Percentiles rank a stretch among this genome's conserved stretches.
Conservation (phyloP, 2,329 filamentous ascomycete genomes). For the Penicillium italicum region DNA sequence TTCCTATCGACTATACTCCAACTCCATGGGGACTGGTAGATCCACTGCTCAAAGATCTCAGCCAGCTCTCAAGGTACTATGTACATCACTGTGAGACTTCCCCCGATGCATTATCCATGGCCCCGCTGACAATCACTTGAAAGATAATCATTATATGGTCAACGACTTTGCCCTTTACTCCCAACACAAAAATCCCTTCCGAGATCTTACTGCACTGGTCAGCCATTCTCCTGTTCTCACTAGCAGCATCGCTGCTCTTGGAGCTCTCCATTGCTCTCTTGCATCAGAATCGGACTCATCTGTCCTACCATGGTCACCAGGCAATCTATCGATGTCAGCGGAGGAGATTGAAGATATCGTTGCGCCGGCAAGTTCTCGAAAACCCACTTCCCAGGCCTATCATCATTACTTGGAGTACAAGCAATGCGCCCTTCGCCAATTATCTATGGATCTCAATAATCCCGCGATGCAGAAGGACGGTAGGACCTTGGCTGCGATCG, state of each 20-base stretch:
- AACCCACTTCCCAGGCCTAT: slow-evolving; percentile 36
- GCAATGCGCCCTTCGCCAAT: slow-evolving; percentile 45
- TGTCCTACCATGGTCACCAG: slow-evolving; percentile 34
- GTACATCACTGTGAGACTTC: slow-evolving; percentile 43
- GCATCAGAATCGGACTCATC: slow-evolving; percentile 34
- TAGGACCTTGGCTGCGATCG: slow-evolving; percentile 44
- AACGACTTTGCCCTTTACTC: slow-evolving; percentile 49
- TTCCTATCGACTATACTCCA: slow-evolving; percentile 22
- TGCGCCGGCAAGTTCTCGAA: slow-evolving; percentile 30
- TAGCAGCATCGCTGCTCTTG: slow-evolving; percentile 47
- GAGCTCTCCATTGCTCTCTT: slow-evolving; percentile 48
- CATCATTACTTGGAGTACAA: slow-evolving; percentile 47
- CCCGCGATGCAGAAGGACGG: slow-evolving; percentile 39
- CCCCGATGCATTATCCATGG: not conserved
- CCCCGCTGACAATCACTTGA: slow-evolving; percentile 15
- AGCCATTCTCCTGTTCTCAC: slow-evolving; percentile 45
- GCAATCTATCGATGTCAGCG: slow-evolving; percentile 18
- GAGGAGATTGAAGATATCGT: slow-evolving; percentile 31
- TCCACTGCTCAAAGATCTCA: slow-evolving; percentile 48
- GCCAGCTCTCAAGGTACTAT: slow-evolving; percentile 45
- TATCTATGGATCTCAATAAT: slow-evolving; percentile 35
- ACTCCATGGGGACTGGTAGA: slow-evolving; percentile 44
- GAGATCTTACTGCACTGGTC: slow-evolving; percentile 47
- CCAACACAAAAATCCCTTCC: slow-evolving; percentile 47
- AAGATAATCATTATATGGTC: slow-evolving; percentile 41